Evolutionary conservation across 345 rosid genomes (phyloP), one percentile per base, ranked within the genome.

Genomic region (Citrus glauca): DNA sequence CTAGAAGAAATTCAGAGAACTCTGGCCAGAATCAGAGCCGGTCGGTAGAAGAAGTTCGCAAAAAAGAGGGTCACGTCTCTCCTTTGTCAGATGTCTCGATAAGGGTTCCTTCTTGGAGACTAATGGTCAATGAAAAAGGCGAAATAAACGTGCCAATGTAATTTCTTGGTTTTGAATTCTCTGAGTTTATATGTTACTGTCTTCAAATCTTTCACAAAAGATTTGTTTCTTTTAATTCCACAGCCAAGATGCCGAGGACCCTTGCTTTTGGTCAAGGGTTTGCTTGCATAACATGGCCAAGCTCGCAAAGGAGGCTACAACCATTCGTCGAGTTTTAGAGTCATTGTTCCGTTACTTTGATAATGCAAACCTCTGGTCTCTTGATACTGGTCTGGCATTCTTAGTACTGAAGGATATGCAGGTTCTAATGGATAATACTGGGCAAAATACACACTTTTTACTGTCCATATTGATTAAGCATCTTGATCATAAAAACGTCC

Each of bases 261-360:
- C 98, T 71, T 76, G 88, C 88, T 94, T 97, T 88, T 97, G 99
- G 99, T 91, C 99, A 72, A 87, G 88, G 78, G 90, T 91, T 84
- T 94, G 99, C 87, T 85, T 97, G 80, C 89, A 90, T 83, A 94
- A 93, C 84, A 94, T 94, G 99, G 92, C 98, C 78, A 92, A 85
- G 85, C 92, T 91, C 67, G 99, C 97, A 77, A 93, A 91, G 84
- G 99, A 93, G 82, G 98, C 91, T 63, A 91, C 98, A 80, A 94
- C 93, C 63, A 88, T 89, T 80, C 90, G 99, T 30, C 94, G 94
- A 19, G 90, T 97, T 77, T 83, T 97, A 35, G 99, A 97, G 84
- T 93, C 97, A 35, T 86, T 97, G 84, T 94, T 97, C 83, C 96
- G 94, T 72, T 91, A 90, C 79, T 93, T 97, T 45, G 98, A 94